Conservation (phyloP, 345 rosid genomes). For the Salix udensis region DNA sequence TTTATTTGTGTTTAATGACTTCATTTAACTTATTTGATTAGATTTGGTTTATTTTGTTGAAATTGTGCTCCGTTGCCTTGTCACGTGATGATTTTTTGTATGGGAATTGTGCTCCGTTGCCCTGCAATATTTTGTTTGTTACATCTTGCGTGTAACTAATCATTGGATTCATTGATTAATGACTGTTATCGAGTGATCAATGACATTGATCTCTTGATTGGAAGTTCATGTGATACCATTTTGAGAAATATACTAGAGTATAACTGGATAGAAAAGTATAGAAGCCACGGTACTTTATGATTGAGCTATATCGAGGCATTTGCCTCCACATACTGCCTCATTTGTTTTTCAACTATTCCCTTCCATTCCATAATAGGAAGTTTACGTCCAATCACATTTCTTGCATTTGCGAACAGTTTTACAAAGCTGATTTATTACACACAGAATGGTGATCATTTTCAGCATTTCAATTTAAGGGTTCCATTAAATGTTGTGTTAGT, state of each 20-base stretch:
- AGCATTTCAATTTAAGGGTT: not conserved
- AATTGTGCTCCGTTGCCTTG: not conserved
- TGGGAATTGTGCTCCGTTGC: not conserved
- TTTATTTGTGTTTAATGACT: not conserved
- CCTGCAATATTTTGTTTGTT: not conserved
- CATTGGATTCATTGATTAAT: not conserved
- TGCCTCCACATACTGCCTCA: not conserved
- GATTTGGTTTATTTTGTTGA: not conserved
- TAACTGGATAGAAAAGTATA: not conserved
- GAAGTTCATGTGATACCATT: not conserved
- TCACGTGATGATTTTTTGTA: not conserved
- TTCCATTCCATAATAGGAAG: not conserved
- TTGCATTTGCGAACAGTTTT: not conserved
- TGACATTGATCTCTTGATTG: not conserved
- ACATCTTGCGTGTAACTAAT: not conserved
- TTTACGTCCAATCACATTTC: not conserved
- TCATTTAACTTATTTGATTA: not conserved
- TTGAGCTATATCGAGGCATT: not conserved
- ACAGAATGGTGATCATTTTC: not conserved
- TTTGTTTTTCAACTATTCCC: not conserved
- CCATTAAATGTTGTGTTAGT: not conserved
- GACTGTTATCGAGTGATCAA: not conserved
- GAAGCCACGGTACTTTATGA: not conserved
- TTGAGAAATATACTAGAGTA: not conserved
- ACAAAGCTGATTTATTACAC: not conserved